Evolutionary conservation across 2,329 filamentous ascomycete species (phyloP).

Genomic region (Talaromyces sp.): DNA sequence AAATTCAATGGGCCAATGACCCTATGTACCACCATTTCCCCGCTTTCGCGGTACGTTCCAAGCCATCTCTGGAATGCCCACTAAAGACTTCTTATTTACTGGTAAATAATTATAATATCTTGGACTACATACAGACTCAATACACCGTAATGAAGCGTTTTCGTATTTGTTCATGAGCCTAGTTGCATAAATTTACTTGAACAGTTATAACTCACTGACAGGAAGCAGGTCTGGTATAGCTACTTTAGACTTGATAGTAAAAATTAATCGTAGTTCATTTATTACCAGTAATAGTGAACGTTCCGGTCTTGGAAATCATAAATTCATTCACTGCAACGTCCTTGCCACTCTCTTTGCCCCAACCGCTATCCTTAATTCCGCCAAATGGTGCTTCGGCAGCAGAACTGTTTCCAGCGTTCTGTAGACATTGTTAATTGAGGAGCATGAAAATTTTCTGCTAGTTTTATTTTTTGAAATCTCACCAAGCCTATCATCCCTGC

Average conservation of each 20-base stretch:
- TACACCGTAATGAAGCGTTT: neutral
- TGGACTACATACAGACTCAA: neutral
- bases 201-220: no score
- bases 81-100: neutral
- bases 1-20: neutral
- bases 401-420: constrained; percentile 25
- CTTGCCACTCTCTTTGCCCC: constrained; percentile 24
- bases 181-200: no score
- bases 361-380: constrained; percentile 27
- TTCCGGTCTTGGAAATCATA: constrained; percentile 41
- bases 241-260: no score
- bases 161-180: neutral
- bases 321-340: constrained; percentile 28
- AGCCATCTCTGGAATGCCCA: neutral
- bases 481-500: constrained; percentile 39
- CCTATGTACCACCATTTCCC: neutral
- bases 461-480: neutral
- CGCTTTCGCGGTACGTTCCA: neutral
- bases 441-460: neutral
- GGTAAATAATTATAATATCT: neutral
- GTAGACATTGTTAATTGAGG: neutral
- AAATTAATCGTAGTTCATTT: constrained; percentile 5
- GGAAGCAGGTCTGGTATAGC: no score
- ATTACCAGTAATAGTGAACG: constrained; percentile 34
- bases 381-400: constrained; percentile 19